Base-by-base conservation (phyloP, 257 asterid species). In the Voacanga thouarsii region DNA sequence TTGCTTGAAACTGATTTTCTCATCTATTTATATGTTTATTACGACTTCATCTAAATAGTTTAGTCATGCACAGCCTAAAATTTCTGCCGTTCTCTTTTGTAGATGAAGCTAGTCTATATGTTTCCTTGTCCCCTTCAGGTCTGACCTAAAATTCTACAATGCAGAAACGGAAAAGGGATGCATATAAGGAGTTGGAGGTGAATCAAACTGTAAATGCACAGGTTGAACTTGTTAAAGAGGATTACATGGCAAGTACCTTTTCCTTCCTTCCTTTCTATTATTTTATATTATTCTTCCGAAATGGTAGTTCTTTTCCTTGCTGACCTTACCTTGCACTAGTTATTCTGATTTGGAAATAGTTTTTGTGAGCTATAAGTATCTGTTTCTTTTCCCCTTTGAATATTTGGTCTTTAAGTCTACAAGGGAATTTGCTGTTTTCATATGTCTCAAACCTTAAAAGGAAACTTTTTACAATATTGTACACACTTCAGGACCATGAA, bases 161-260 rank as follows among this genome's bases (percentile, higher is more conserved):
- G 79, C 88, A 95, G 97, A 96, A 93, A 87, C 94, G 97, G 84
- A 92, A 89, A 85, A 84, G 89, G 82, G 93, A 82, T 83, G 83
- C 89, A 69, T 68, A 75, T 9, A 85, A 78, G 78, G 93, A 87
- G 74, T 78, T 96, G 88, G 97, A 93, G 77, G 85, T 86, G 75
- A 89, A 93, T 86, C 96, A 92, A 87, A 86, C 84, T 71, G 92
- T 96, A 50, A 90, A 83, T 77, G 96, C 97, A 33, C 70, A 80
- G 65, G 95, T 96, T 56, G 99, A 96, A 88, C 87, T 92, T 79
- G 97, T 93, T 39, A 93, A 93, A 84, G 97, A 93, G 80, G 89
- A 90, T 78, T 93, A 96, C 89, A 72, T 96, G 99, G 99, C 91
- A 83, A 76, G 86, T 82, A 14, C 64, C 63, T 60, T 53, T 50